Base-by-base conservation (phyloP, 2,329 filamentous ascomycete genomes). In the Rutstroemia sp. region DNA sequence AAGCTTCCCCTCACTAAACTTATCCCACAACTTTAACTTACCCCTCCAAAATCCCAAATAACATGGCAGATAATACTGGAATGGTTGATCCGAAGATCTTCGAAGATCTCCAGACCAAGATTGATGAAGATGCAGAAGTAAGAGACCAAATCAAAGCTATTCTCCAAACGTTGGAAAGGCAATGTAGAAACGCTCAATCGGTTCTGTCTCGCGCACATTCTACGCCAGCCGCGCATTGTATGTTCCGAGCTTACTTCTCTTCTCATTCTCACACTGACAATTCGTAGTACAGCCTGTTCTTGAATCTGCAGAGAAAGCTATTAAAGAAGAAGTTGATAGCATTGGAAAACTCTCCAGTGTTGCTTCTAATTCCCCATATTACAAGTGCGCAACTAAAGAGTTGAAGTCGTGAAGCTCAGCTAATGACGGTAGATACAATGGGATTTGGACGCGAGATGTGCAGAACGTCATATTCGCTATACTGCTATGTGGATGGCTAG, bases 321-420 rank as follows among this genome's bases (percentile, higher is more conserved):
- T 97, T 69, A 76, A 81, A 61, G 81, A 87, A 38, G 84, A 95
- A 71, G 80, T 88, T 56, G 76, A 82, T 49, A 87, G 86, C 46
- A 80, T 96, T 47, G 74, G 77, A 57, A 83, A 86, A 63, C 81
- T 99, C 46, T 81, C 83, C 59, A 74, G 79, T 54, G 81, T 89
- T 54, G 90, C 92, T 2, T 92, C 90, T 25, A 80, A 88, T 70
- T 87, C 95, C 67, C 92, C 94, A 0, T 99, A 97, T 78, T 99
- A 97, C 83, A 96, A 96, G 80, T 96, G 69, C 48, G 73, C 54
- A 7, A 30, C 19, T 18, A 27, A 47, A 19, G 46, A 8, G 34
- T 27, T 25, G 25, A 8, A 30, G 16, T 19, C 23, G 19, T 38
- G 27, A 30, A 5, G 30, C 38, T 6, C 21, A 48, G 41, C 59